Conservation (phyloP, 331 rosid species). For the Pyrus hybrid region DNA sequence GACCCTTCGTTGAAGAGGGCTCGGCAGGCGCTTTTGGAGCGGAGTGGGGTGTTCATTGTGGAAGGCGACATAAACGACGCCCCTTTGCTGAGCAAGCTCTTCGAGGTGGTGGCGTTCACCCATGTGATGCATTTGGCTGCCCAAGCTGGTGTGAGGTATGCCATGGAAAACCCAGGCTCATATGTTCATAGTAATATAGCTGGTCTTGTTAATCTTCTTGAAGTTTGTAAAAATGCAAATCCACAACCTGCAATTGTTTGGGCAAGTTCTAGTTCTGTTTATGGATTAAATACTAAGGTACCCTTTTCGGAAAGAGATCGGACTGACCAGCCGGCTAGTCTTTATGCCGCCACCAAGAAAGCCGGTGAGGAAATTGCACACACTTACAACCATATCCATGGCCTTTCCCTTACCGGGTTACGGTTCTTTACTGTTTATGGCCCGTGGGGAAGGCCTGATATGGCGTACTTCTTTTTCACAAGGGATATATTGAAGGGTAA, state of each 20-base stretch:
- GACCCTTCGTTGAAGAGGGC: constrained; percentile 69
- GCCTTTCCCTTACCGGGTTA: constrained; percentile 68
- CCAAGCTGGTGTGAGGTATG: constrained; percentile 90
- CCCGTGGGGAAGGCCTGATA: constrained; percentile 78
- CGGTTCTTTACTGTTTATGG: constrained; percentile 74
- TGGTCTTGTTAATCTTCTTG: constrained; percentile 74
- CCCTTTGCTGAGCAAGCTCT: constrained; percentile 50
- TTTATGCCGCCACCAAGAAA: constrained; percentile 78
- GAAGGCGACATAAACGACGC: constrained; percentile 77
- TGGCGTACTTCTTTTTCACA: constrained; percentile 74
- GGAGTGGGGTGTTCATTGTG: constrained; percentile 61
- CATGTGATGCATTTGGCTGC: constrained; percentile 91
- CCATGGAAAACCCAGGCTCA: constrained; percentile 78
- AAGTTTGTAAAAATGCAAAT: constrained; percentile 56
- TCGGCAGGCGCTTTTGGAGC: constrained; percentile 54
- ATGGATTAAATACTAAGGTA: constrained; percentile 65
- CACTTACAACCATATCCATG: constrained; percentile 64
- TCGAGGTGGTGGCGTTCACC: constrained; percentile 73
- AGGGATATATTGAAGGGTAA: constrained; percentile 65
- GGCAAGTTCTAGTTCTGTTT: constrained; percentile 83
- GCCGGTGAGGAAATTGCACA: constrained; percentile 81
- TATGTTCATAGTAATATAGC: constrained; percentile 84
- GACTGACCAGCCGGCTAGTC: constrained; percentile 76
- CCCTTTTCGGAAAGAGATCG: constrained; percentile 77
- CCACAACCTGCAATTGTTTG: constrained; percentile 84